Evolutionary conservation across 176 grass and related monocot genomes (phyloP).

Genomic region (Urochloa ruziziensis): DNA sequence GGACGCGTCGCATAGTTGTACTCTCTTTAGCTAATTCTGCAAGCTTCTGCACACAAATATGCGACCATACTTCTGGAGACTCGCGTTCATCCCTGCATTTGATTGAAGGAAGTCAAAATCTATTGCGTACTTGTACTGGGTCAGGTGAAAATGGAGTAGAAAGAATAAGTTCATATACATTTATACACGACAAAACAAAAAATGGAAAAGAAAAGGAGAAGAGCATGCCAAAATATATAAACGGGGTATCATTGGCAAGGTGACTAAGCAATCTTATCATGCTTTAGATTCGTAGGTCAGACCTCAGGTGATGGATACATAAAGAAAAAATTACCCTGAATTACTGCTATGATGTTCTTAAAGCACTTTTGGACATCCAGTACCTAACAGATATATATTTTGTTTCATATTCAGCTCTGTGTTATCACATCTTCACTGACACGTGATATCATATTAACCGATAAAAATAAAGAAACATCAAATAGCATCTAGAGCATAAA

Average conservation of each 20-base stretch:
- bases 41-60: conserved; percentile 88
- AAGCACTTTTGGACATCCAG: background rate
- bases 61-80: conserved; percentile 79
- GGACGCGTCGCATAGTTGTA: conserved; percentile 70
- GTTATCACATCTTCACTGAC: background rate
- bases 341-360: background rate
- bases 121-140: background rate
- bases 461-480: background rate
- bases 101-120: conserved; percentile 14
- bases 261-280: background rate
- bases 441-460: background rate
- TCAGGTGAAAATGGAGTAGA: background rate
- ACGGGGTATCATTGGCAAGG: background rate
- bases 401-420: too few species aligned
- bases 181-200: background rate
- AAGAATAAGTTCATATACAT: background rate
- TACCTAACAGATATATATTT: background rate
- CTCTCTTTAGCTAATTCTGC: conserved; percentile 92
- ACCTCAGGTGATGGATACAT: background rate
- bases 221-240: background rate
- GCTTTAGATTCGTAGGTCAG: background rate
- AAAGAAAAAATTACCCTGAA: background rate
- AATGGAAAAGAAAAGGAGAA: background rate
- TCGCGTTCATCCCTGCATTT: conserved; percentile 73
- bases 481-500: background rate